Conservation (phyloP, 2,329 filamentous ascomycete species). For the Ophiostoma tasmaniense region DNA sequence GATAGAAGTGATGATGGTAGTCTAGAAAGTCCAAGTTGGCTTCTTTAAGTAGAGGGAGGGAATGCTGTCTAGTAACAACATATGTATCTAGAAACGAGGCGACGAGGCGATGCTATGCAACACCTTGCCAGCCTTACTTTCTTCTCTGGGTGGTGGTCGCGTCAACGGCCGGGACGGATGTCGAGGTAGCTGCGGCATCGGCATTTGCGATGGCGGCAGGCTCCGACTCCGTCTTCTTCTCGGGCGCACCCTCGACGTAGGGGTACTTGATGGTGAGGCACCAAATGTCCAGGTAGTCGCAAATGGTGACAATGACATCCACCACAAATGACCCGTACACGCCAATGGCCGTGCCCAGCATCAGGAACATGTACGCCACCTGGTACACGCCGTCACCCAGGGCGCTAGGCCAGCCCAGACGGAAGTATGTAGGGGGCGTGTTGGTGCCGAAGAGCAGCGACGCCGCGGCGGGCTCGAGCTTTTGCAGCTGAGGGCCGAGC, state of each 20-base stretch:
- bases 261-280: constrained; percentile 94
- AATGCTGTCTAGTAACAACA: background rate
- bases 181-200: constrained; percentile 3
- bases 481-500: constrained; percentile 58
- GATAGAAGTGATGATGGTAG: background rate
- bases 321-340: constrained; percentile 97
- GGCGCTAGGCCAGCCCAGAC: constrained; percentile 62
- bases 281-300: constrained; percentile 97
- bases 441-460: constrained; percentile 12
- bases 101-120: background rate
- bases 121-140: background rate
- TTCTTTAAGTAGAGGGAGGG: background rate
- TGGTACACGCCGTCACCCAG: constrained; percentile 75
- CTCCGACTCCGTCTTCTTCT: background rate
- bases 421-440: constrained; percentile 14
- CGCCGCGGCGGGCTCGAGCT: constrained; percentile 30
- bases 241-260: constrained; percentile 35
- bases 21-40: background rate
- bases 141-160: constrained; percentile 6
- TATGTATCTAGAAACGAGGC: background rate
- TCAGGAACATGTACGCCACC: constrained; percentile 72
- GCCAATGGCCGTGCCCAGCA: constrained; percentile 73
- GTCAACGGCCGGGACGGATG: background rate
- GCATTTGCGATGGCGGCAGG: background rate
- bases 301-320: constrained; percentile 95